Percentiles rank a stretch among this genome's conserved stretches.
phyloP scores from a whole-genome alignment of 495 filamentous ascomycete genomes.

The Tuber brumale region DNA sequence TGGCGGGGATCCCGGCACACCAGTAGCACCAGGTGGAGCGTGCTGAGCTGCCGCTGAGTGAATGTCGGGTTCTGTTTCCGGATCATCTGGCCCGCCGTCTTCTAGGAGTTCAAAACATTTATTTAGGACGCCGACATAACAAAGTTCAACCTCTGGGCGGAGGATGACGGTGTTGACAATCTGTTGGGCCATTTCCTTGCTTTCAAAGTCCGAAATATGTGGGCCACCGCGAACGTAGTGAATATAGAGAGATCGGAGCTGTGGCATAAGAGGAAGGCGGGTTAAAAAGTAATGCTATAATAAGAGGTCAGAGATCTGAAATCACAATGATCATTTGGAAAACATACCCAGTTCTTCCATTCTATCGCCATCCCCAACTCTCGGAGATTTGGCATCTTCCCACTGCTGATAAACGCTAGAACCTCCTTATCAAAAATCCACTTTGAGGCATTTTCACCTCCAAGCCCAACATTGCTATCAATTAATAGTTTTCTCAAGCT shows the following conservation, averaged over 20 bases:
- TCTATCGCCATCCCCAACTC: constrained; percentile 74
- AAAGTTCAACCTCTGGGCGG: constrained; percentile 75
- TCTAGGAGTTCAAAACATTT: constrained; percentile 93
- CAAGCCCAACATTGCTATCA: constrained; percentile 49
- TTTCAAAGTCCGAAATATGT: constrained; percentile 60
- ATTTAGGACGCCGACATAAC: constrained; percentile 68
- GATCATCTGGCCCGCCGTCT: constrained; percentile 46
- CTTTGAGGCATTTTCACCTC: constrained; percentile 53
- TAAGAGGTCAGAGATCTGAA: constrained; percentile 29
- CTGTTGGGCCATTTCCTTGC: constrained; percentile 73
- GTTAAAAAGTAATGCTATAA: constrained; percentile 80
- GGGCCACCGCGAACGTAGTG: constrained; percentile 44
- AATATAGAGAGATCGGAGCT: constrained; percentile 73
- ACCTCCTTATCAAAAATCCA: constrained; percentile 76
- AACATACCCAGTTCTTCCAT: constrained; percentile 78
- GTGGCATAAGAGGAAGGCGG: constrained; percentile 65
- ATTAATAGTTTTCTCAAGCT: constrained; percentile 74
- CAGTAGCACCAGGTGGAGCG: constrained; percentile 34
- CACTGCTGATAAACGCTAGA: constrained; percentile 71
- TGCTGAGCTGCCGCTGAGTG: constrained; percentile 32
- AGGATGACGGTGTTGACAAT: constrained; percentile 79
- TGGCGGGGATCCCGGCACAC: constrained; percentile 23
- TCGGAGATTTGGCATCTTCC: constrained; percentile 66
- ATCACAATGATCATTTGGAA: constrained; percentile 14
- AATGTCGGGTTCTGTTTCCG: constrained; percentile 33